Evolutionary conservation across 345 rosid genomes (phyloP).

Genomic region (Turnera subulata): DNA sequence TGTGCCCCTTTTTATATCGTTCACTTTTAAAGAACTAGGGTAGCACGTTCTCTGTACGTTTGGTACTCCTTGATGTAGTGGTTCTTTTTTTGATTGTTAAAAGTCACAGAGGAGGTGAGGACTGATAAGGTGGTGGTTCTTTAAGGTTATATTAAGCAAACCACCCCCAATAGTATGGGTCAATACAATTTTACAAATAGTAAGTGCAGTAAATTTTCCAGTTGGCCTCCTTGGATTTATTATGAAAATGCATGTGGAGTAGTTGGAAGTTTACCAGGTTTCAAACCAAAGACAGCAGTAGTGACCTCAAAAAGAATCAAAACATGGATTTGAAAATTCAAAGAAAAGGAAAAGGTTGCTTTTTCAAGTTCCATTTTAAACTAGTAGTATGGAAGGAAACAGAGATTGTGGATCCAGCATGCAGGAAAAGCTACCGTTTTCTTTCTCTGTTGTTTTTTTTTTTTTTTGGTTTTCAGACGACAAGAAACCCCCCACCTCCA

Average conservation of each 20-base stretch:
- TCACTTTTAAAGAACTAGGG: no score
- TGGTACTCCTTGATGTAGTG: no score
- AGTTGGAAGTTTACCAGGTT: slow-evolving; percentile 19
- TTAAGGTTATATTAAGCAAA: no score
- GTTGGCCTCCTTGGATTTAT: background rate
- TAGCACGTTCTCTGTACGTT: no score
- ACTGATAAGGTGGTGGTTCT: no score
- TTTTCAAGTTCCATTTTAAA: background rate
- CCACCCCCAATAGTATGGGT: no score
- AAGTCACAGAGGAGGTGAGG: no score
- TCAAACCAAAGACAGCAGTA: slow-evolving; percentile 21
- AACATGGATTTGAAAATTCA: slow-evolving; percentile 14
- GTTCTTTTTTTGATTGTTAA: no score
- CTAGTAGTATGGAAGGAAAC: no score
- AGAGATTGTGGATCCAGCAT: slow-evolving; percentile 42
- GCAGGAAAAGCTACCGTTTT: slow-evolving; percentile 31
- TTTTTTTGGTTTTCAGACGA: slow-evolving; percentile 5
- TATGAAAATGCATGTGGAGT: slow-evolving; percentile 38
- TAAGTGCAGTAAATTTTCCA: background rate
- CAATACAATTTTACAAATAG: no score
- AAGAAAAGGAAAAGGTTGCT: slow-evolving; percentile 14
- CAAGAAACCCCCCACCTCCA: slow-evolving; percentile 28
- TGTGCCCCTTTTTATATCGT: no score
- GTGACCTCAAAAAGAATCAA: slow-evolving; percentile 9
- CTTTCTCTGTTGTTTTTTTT: no score